Conservation (phyloP, 2,329 filamentous ascomycete genomes). For the Intubia oerlemansii region DNA sequence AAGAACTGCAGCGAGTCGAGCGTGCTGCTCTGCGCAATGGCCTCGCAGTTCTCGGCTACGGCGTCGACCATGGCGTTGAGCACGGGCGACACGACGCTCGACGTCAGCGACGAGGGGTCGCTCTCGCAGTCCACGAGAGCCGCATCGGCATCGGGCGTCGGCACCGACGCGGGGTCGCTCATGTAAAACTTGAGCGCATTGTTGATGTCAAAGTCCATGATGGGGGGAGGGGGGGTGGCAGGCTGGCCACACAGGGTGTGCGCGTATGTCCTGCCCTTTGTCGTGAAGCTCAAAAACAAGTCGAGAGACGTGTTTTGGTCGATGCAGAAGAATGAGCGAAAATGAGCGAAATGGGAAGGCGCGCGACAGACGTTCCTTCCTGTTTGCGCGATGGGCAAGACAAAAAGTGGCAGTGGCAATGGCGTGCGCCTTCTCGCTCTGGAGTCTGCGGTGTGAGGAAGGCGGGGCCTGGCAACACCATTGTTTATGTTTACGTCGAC, state of each 20-base stretch:
- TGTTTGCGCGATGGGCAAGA: no score
- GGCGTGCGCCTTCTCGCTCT: no score
- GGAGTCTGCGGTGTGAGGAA: no score
- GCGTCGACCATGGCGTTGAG: slow-evolving; percentile 86
- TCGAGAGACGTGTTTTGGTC: no score
- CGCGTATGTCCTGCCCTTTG: no score
- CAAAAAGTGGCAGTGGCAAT: no score
- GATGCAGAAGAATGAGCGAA: no score
- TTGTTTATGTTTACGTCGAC: no score
- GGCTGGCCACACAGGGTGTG: no score
- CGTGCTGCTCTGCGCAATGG: slow-evolving; percentile 52
- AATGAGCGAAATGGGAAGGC: no score
- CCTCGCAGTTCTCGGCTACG: slow-evolving; percentile 78
- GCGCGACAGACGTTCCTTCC: no score
- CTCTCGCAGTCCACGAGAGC: slow-evolving; percentile 80
- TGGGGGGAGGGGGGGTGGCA: slow-evolving; percentile 9
- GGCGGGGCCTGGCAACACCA: no score
- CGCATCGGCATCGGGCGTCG: slow-evolving; percentile 68
- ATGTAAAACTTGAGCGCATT: slow-evolving; percentile 92
- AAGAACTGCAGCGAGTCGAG: slow-evolving; percentile 93
- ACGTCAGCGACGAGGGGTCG: slow-evolving; percentile 66
- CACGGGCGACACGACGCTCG: slow-evolving; percentile 58
- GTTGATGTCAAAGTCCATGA: slow-evolving; percentile 81
- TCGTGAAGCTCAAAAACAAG: neutral
- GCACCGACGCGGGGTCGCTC: slow-evolving; percentile 68